Percentiles rank a stretch among this genome's conserved stretches.
These are phyloP conservation scores for Cladosporium colombiae DNA, from an alignment of 2,329 filamentous ascomycete species.

Conservation along the genomic window DNA sequence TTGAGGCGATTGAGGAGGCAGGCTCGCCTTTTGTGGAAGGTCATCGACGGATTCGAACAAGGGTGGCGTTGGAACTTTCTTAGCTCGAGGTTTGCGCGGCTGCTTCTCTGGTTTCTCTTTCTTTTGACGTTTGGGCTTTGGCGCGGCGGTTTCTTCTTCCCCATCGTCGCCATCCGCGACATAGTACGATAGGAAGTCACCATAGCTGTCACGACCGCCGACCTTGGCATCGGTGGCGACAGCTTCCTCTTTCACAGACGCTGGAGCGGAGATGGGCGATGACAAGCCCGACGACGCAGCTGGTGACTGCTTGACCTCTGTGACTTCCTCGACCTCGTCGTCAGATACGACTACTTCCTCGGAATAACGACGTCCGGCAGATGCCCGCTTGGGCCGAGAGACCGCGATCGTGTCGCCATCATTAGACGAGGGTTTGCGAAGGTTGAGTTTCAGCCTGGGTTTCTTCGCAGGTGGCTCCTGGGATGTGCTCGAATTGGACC, in stretches of 20 bases:
- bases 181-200: constrained; percentile 38
- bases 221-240: not conserved
- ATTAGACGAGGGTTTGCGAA: constrained; percentile 23
- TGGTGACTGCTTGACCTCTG: constrained; percentile 19
- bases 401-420: constrained; percentile 29
- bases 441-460: constrained; percentile 32
- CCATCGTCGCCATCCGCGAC: constrained; percentile 32
- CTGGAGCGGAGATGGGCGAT: constrained; percentile 26
- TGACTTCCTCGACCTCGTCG: constrained; percentile 3
- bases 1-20: not conserved
- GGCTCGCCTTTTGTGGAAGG: not conserved
- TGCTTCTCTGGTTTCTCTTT: constrained; percentile 15
- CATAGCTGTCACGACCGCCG: constrained; percentile 29
- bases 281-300: constrained; percentile 31
- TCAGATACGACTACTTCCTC: constrained; percentile 2
- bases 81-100: constrained; percentile 2
- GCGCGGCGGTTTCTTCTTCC: constrained; percentile 2
- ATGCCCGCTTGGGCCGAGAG: constrained; percentile 24
- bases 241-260: constrained; percentile 18
- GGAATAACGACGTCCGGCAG: constrained; percentile 9
- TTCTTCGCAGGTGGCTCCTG: constrained; percentile 14
- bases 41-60: not conserved
- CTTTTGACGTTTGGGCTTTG: constrained; percentile 8
- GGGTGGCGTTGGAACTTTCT: not conserved
- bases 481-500: constrained; percentile 4